Conservation (phyloP, 495 filamentous ascomycete genomes). For the Friedmanniomyces endolithicus region DNA sequence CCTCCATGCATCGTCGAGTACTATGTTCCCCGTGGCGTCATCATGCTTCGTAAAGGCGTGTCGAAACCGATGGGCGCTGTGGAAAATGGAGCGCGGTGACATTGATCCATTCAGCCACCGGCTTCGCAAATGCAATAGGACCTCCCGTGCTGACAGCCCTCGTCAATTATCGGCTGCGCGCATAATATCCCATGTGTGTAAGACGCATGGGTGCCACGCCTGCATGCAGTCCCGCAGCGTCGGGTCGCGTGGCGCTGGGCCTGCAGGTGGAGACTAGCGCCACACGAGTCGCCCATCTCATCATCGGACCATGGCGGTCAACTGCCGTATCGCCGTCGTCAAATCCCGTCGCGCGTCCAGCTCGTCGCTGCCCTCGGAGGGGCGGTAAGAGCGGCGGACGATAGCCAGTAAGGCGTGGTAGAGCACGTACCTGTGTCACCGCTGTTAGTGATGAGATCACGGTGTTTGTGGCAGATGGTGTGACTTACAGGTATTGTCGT, state of each 20-base stretch:
- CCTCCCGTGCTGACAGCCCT: not conserved
- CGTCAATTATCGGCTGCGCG: not conserved
- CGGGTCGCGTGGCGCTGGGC: not conserved
- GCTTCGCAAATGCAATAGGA: no score
- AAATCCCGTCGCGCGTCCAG: conserved; percentile 27
- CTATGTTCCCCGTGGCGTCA: not conserved
- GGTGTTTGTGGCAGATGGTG: not conserved
- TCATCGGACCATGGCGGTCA: conserved; percentile 15
- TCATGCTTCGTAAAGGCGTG: not conserved
- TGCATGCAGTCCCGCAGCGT: not conserved
- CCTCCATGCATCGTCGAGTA: no score
- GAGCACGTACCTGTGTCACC: conserved; percentile 25
- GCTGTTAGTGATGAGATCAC: not conserved
- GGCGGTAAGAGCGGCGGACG: conserved; percentile 26
- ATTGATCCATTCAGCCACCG: no score
- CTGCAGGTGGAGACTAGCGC: not conserved
- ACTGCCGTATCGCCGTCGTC: conserved; percentile 26
- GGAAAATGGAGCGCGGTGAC: not conserved
- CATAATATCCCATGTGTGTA: not conserved
- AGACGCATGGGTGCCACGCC: not conserved
- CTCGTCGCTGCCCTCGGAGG: conserved; percentile 23
- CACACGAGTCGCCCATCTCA: not conserved
- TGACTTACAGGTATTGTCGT: conserved; percentile 35
- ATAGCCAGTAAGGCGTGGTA: conserved; percentile 28
- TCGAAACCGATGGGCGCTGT: no score